A percentile compares a stretch with the other conserved stretches of the same genome.
Evolutionary conservation across 257 asterid genomes (phyloP).

Genomic region (Anisodus tanguticus): DNA sequence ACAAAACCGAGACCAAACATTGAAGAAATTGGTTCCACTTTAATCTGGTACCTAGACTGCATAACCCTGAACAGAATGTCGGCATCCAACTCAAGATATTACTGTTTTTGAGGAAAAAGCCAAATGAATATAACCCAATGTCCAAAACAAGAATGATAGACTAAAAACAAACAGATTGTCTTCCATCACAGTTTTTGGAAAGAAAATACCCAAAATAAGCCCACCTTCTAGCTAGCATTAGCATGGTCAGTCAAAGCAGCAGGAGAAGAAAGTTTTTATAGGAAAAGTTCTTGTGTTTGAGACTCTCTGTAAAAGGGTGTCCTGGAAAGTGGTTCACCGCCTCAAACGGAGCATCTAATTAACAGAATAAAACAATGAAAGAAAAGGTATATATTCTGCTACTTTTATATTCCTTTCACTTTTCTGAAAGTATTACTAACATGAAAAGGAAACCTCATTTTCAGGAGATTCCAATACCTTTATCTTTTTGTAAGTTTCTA

Average conservation of each 20-base stretch:
- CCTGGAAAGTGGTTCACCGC: slow-evolving; percentile 37
- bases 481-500: slow-evolving; percentile 25
- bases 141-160: neutral
- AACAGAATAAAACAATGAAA: neutral
- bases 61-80: slow-evolving; percentile 25
- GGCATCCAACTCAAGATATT: slow-evolving; percentile 25
- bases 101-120: slow-evolving; percentile 21
- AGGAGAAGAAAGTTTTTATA: slow-evolving; percentile 44
- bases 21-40: slow-evolving; percentile 7
- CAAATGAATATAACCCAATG: slow-evolving; percentile 4
- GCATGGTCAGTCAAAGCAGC: slow-evolving; percentile 17
- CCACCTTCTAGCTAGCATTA: neutral
- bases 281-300: slow-evolving; percentile 32
- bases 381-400: slow-evolving; percentile 19
- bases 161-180: neutral
- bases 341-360: neutral
- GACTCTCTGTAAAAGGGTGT: slow-evolving; percentile 33
- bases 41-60: slow-evolving; percentile 27
- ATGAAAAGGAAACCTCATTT: slow-evolving; percentile 19
- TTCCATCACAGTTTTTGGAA: neutral
- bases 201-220: neutral
- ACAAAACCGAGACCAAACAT: too few relatives aligned
- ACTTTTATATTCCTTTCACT: slow-evolving; percentile 23
- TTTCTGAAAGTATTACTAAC: slow-evolving; percentile 15
- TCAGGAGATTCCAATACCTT: slow-evolving; percentile 30